Evolutionary conservation across 805 yeast species (phyloP).

Genomic region (Komagataella kurtzmanii): DNA sequence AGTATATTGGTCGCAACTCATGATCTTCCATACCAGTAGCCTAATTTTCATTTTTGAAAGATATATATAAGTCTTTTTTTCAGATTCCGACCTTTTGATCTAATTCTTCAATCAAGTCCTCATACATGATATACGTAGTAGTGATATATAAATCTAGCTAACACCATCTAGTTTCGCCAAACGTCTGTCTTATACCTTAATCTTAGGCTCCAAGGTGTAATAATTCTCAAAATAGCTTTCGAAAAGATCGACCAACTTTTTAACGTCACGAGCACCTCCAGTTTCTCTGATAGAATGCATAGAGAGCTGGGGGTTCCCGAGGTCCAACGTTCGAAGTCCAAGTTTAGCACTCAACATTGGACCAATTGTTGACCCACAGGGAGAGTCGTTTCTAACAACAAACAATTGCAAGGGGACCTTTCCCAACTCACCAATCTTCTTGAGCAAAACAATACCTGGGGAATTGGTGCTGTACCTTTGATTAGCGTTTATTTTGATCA

Average conservation of each 20-base stretch:
- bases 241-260: constrained; percentile 46
- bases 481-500: constrained; percentile 84
- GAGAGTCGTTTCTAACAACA: constrained; percentile 86
- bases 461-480: constrained; percentile 93
- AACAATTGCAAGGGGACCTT: constrained; percentile 80
- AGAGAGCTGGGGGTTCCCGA: constrained; percentile 84
- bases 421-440: constrained; percentile 52
- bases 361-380: constrained; percentile 95
- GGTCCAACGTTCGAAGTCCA: constrained; percentile 77
- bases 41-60: background rate
- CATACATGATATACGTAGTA: no score
- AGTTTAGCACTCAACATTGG: constrained; percentile 82
- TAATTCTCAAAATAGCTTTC: constrained; percentile 42
- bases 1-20: background rate
- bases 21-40: background rate
- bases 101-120: no score
- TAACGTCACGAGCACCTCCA: constrained; percentile 69
- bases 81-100: no score
- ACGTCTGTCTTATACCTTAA: constrained; percentile 19
- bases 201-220: constrained; percentile 23
- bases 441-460: constrained; percentile 70
- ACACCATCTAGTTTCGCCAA: constrained; percentile 1
- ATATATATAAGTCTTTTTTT: no score
- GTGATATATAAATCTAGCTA: no score
- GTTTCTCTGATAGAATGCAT: constrained; percentile 95